phyloP scores from a whole-genome alignment of 768 basidiomycete genomes.

The Mycena maculata region DNA sequence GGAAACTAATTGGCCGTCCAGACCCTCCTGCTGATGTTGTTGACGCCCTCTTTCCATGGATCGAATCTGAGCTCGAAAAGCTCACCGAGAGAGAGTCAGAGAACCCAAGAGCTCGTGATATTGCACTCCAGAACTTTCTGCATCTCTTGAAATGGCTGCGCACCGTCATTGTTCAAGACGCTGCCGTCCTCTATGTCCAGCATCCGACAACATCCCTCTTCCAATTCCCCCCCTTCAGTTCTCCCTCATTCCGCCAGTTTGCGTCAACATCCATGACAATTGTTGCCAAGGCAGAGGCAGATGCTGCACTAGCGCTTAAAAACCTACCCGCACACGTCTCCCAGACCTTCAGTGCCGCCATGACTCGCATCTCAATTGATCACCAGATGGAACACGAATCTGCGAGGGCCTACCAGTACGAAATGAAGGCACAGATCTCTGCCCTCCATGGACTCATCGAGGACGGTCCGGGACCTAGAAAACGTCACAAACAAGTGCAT shows the following conservation, averaged over 20 bases:
- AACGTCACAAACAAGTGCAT: background rate
- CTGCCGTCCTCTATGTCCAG: slow-evolving; percentile 40
- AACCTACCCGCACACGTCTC: slow-evolving; percentile 40
- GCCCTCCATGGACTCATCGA: background rate
- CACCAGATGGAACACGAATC: background rate
- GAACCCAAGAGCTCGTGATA: slow-evolving; percentile 32
- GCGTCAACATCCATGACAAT: slow-evolving; percentile 19
- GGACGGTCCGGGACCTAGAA: background rate
- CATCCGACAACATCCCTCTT: slow-evolving; percentile 41
- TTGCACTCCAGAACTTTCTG: slow-evolving; percentile 44
- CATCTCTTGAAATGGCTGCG: slow-evolving; percentile 39
- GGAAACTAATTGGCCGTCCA: background rate
- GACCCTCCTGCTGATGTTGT: slow-evolving; percentile 39
- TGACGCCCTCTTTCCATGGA: slow-evolving; percentile 41
- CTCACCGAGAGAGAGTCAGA: background rate
- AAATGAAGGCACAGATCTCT: background rate
- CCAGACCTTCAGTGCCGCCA: background rate
- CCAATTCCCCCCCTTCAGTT: slow-evolving; percentile 42
- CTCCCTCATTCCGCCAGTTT: slow-evolving; percentile 36
- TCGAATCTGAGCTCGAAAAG: slow-evolving; percentile 35
- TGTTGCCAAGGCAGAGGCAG: slow-evolving; percentile 34
- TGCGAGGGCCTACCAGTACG: background rate
- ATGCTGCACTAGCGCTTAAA: slow-evolving; percentile 32
- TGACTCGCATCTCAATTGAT: background rate
- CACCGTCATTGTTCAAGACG: slow-evolving; percentile 49